phyloP scores from a whole-genome alignment of 2,329 filamentous ascomycete species.

The Diaporthe vexans region DNA sequence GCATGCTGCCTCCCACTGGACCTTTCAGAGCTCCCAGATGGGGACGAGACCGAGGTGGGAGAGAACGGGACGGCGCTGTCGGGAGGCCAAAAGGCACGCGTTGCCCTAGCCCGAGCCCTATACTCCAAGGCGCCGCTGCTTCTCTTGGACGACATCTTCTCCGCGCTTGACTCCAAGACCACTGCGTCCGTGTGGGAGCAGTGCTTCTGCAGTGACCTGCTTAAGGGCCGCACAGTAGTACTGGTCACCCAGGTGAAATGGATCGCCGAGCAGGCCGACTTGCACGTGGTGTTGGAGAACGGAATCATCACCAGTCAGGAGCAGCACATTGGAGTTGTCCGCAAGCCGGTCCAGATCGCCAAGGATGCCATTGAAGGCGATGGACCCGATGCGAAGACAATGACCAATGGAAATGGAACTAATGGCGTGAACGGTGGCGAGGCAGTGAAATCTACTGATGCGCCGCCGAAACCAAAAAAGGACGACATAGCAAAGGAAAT shows the following conservation, averaged over 20 bases:
- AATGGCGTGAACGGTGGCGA: constrained; percentile 45
- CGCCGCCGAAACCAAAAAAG: constrained; percentile 55
- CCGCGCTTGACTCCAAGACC: constrained; percentile 71
- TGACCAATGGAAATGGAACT: constrained; percentile 43
- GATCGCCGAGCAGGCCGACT: constrained; percentile 65
- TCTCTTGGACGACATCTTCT: constrained; percentile 72
- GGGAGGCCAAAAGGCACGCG: constrained; percentile 69
- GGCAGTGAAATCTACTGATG: constrained; percentile 51
- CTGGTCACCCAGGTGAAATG: constrained; percentile 70
- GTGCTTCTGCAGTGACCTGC: constrained; percentile 69
- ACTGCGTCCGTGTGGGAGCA: constrained; percentile 68
- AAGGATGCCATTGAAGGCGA: constrained; percentile 53
- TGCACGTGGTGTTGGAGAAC: constrained; percentile 61
- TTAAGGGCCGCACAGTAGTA: constrained; percentile 67
- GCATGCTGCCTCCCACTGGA: constrained; percentile 68
- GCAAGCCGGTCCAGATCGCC: constrained; percentile 60
- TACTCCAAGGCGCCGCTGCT: constrained; percentile 70
- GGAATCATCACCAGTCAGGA: constrained; percentile 58
- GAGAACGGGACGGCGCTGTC: constrained; percentile 69
- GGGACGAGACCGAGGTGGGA: constrained; percentile 67
- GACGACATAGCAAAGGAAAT: constrained; percentile 64
- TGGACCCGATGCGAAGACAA: background rate
- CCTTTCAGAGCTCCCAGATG: constrained; percentile 63
- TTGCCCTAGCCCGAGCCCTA: constrained; percentile 68
- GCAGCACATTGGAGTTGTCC: constrained; percentile 60